Percentiles rank a stretch among this genome's conserved stretches.
These are phyloP conservation scores for Nothopassalora personata DNA, from an alignment of 2,329 filamentous ascomycete species.

Conservation along the genomic window DNA sequence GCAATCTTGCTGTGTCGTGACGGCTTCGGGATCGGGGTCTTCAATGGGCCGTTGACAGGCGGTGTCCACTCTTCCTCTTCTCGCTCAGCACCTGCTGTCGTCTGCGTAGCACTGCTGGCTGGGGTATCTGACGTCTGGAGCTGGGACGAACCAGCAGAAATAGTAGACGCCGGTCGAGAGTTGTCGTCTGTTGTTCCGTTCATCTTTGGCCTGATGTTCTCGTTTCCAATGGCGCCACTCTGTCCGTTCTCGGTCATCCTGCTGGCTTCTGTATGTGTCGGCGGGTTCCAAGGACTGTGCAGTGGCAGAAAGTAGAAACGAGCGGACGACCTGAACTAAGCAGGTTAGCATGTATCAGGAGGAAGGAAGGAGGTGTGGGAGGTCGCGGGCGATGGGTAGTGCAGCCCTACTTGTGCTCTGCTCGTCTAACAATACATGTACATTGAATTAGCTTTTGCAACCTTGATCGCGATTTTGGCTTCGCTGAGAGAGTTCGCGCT, in stretches of 20 bases:
- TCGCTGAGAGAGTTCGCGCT: not conserved
- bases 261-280: not conserved
- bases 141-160: constrained; percentile 23
- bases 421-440: not conserved
- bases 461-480: not conserved
- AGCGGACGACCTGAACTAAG: not conserved
- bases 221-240: not conserved
- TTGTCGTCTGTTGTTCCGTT: constrained; percentile 4
- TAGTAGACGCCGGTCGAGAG: constrained; percentile 24
- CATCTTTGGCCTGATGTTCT: not conserved
- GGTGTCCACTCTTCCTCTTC: constrained; percentile 24
- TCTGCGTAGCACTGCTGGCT: constrained; percentile 21
- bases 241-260: not conserved
- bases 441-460: not conserved
- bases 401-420: not conserved
- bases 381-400: not conserved
- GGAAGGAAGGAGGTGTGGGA: not conserved
- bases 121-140: constrained; percentile 18
- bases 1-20: constrained; percentile 51
- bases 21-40: constrained; percentile 30
- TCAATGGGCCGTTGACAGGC: constrained; percentile 28
- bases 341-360: not conserved
- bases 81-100: constrained; percentile 16
- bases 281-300: not conserved
- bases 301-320: not conserved